These are phyloP conservation scores for Scutellaria minor DNA, from an alignment of 257 asterid genomes.

Conservation along the genomic window DNA sequence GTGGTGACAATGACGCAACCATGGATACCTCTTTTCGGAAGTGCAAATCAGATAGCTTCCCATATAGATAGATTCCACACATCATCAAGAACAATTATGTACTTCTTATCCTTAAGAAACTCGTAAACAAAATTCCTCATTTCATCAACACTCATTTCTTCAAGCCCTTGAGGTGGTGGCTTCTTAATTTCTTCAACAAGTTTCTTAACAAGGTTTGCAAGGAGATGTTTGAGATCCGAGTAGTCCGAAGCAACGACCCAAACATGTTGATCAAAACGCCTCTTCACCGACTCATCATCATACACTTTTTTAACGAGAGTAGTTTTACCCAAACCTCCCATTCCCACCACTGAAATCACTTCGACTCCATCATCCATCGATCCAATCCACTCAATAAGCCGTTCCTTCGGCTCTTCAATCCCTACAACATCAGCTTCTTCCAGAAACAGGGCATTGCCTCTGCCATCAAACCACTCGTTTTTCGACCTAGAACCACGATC, in stretches of 20 bases:
- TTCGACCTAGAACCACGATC: neutral
- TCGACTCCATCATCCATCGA: neutral
- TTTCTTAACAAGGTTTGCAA: conserved; percentile 4
- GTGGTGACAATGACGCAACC: conserved; percentile 27
- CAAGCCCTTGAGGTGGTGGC: conserved; percentile 16
- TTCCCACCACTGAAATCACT: conserved; percentile 31
- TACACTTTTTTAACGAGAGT: conserved; percentile 21
- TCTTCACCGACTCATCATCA: conserved; percentile 11
- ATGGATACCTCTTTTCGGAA: neutral
- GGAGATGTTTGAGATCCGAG: conserved; percentile 2
- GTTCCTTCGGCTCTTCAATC: conserved; percentile 37
- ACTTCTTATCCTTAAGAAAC: conserved; percentile 11
- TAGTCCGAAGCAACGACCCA: conserved; percentile 21
- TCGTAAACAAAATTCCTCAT: conserved; percentile 18
- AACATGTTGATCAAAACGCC: neutral
- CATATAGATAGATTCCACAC: conserved; percentile 20
- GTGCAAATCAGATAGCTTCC: conserved; percentile 20
- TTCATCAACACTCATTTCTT: conserved; percentile 15
- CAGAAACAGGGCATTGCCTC: conserved; percentile 38
- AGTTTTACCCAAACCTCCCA: conserved; percentile 28
- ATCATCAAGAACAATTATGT: conserved; percentile 20
- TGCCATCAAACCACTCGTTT: conserved; percentile 27
- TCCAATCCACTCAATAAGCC: conserved; percentile 32
- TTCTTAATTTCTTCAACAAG: conserved; percentile 1
- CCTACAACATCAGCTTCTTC: conserved; percentile 47